These are phyloP conservation scores for Phytophthora multivora DNA, from an alignment of 352 stramenopile species.

Conservation along the genomic window DNA sequence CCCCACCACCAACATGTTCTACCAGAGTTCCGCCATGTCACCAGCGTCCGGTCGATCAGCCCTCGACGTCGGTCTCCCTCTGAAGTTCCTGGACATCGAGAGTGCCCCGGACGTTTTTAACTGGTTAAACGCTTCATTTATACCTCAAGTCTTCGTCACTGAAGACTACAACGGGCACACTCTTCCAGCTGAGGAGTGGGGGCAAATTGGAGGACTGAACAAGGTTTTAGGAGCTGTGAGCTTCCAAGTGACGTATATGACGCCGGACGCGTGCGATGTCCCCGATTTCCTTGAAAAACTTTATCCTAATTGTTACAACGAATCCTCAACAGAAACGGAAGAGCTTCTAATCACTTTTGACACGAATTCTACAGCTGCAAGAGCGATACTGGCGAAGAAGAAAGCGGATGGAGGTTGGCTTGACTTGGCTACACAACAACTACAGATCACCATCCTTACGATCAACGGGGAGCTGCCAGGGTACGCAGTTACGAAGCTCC, in stretches of 20 bases:
- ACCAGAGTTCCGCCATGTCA: constrained; percentile 38
- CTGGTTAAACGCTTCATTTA: constrained; percentile 49
- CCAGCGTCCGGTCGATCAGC: constrained; percentile 29
- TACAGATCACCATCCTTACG: constrained; percentile 11
- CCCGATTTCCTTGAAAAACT: constrained; percentile 3
- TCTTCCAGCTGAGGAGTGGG: constrained; percentile 34
- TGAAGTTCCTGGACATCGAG: constrained; percentile 46
- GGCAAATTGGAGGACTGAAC: constrained; percentile 37
- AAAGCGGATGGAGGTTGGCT: constrained; percentile 7
- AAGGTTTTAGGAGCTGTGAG: constrained; percentile 43
- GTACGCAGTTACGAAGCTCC: constrained; percentile 11
- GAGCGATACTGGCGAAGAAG: not conserved
- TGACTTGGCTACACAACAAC: not conserved
- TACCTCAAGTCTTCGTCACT: constrained; percentile 50
- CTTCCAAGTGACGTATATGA: constrained; percentile 27
- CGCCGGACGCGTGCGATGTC: constrained; percentile 6
- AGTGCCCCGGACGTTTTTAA: constrained; percentile 39
- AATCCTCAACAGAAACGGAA: not conserved
- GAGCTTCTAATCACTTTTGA: constrained; percentile 11
- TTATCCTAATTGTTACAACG: constrained; percentile 11
- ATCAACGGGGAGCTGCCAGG: constrained; percentile 8
- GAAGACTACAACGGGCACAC: constrained; percentile 45
- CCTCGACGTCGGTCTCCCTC: constrained; percentile 4
- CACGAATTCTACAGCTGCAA: constrained; percentile 7
- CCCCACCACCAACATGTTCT: constrained; percentile 38